These are phyloP conservation scores for Penicillium hordei DNA, from an alignment of 2,329 filamentous ascomycete genomes.

Conservation along the genomic window DNA sequence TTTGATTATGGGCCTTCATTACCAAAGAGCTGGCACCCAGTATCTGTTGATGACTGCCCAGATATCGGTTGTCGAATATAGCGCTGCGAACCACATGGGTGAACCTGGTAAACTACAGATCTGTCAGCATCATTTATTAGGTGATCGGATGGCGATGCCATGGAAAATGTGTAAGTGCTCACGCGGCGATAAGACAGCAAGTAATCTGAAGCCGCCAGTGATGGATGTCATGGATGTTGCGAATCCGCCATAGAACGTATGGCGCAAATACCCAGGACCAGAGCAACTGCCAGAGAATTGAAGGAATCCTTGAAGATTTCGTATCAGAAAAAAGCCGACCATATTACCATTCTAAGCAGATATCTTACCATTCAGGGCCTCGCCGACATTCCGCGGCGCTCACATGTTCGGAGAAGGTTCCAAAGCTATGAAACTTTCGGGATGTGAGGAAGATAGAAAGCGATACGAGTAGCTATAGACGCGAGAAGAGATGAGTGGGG, in stretches of 20 bases:
- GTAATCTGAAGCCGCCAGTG: not conserved
- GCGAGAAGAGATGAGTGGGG: not conserved
- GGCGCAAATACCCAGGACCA: not conserved
- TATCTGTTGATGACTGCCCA: not conserved
- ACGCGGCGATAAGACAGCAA: not conserved
- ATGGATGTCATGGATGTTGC: not conserved
- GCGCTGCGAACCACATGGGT: not conserved
- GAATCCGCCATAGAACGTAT: not conserved
- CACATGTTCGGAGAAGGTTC: not conserved
- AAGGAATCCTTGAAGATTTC: not conserved
- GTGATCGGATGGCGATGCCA: not conserved
- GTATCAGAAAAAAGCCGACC: not conserved
- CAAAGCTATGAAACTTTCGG: not conserved
- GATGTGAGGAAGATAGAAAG: not conserved
- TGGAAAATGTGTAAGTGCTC: not conserved
- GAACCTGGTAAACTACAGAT: not conserved
- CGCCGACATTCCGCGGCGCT: not conserved
- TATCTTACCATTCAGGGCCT: not conserved
- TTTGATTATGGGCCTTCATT: not conserved
- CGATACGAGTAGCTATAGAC: not conserved
- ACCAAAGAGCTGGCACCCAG: not conserved
- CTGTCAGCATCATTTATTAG: not conserved
- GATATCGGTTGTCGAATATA: not conserved
- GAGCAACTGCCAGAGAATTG: not conserved
- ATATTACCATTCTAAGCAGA: not conserved